Conservation (phyloP, 768 basidiomycete genomes). For the Mycena olivaceomarginata region DNA sequence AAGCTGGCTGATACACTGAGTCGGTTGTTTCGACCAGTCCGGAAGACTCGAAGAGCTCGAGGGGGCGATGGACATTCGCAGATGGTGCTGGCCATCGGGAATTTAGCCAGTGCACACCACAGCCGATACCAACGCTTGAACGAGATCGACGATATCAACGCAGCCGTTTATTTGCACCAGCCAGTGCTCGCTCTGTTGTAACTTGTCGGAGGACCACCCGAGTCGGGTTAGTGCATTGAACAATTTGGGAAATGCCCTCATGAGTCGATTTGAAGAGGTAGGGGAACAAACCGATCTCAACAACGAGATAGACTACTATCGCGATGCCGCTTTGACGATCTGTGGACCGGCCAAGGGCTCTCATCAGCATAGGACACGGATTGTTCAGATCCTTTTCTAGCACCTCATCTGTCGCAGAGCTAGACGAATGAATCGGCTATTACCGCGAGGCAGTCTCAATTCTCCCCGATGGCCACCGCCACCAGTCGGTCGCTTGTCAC, state of each 20-base stretch:
- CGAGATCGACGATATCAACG: slow-evolving; percentile 13
- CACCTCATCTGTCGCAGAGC: neutral
- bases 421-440: neutral
- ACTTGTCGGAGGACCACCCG: neutral
- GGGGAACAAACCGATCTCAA: slow-evolving; percentile 1
- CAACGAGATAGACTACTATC: slow-evolving; percentile 1
- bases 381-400: neutral
- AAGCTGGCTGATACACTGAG: neutral
- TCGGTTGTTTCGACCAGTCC: slow-evolving; percentile 8
- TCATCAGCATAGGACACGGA: neutral
- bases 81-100: slow-evolving; percentile 5
- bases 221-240: neutral
- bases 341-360: neutral
- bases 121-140: slow-evolving; percentile 16
- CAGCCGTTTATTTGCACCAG: neutral
- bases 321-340: neutral
- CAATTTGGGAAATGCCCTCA: slow-evolving; percentile 10
- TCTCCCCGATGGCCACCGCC: neutral
- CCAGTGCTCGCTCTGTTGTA: neutral
- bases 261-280: neutral
- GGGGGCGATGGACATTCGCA: neutral
- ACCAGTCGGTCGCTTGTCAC: neutral
- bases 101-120: slow-evolving; percentile 14
- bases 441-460: slow-evolving; percentile 6
- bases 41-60: neutral